phyloP scores from a whole-genome alignment of 306 rosid species.

The Ormosia semicastrata region DNA sequence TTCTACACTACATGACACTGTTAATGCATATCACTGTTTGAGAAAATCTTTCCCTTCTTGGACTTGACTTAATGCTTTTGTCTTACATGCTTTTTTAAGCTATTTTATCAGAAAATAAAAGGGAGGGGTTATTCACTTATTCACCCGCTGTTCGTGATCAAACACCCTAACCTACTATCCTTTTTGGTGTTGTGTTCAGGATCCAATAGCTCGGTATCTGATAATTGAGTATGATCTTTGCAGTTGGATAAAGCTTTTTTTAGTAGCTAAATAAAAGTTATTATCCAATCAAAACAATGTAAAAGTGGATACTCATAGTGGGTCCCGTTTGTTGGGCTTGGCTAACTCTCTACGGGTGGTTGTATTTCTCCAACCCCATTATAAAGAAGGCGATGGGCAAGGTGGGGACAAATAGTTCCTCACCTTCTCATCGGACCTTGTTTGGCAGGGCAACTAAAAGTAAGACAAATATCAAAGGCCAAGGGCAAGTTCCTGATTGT shows the following conservation, averaged over 20 bases:
- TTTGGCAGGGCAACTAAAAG: too few species aligned
- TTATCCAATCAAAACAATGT: constrained; percentile 35
- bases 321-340: constrained; percentile 66
- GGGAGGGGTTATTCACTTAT: constrained; percentile 9
- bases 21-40: constrained; percentile 37
- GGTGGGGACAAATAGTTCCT: constrained; percentile 38
- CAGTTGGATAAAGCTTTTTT: constrained; percentile 41
- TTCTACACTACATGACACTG: constrained; percentile 43
- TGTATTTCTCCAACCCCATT: constrained; percentile 56
- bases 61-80: constrained; percentile 46
- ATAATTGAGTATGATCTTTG: constrained; percentile 44
- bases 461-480: constrained; percentile 20
- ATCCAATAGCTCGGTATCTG: constrained; percentile 17
- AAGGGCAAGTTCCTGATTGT: constrained; percentile 34
- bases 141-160: constrained; percentile 11
- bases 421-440: constrained; percentile 34
- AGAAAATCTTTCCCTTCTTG: constrained; percentile 26
- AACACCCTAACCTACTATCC: neutral
- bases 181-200: constrained; percentile 26
- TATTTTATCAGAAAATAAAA: constrained; percentile 34
- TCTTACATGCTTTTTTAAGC: constrained; percentile 37
- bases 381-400: constrained; percentile 11
- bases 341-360: constrained; percentile 46
- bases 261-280: constrained; percentile 39
- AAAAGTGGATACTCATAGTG: constrained; percentile 24